phyloP scores from a whole-genome alignment of 176 grass and related monocot species.

The Neostapfia colusana region DNA sequence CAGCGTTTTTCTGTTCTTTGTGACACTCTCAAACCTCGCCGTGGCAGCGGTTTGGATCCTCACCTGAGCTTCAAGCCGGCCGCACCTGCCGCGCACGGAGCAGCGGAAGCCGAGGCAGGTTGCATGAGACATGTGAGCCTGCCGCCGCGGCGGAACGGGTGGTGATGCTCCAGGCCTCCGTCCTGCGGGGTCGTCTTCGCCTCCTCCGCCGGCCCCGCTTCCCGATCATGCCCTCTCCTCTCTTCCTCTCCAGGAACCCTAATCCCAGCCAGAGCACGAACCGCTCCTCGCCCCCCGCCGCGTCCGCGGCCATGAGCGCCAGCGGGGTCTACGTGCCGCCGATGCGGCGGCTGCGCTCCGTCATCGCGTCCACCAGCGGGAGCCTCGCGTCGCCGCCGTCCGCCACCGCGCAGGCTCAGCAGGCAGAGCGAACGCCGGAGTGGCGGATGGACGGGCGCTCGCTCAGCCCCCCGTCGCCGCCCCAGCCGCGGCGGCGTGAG shows the following conservation, averaged over 20 bases:
- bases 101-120: constrained; percentile 21
- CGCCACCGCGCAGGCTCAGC: constrained; percentile 23
- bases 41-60: background rate
- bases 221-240: constrained; percentile 53
- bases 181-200: constrained; percentile 55
- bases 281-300: constrained; percentile 8
- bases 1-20: background rate
- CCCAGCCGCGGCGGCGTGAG: constrained; percentile 22
- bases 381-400: constrained; percentile 53
- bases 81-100: background rate
- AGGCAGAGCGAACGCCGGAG: constrained; percentile 32
- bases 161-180: constrained; percentile 65
- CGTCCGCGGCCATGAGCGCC: constrained; percentile 42
- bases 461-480: constrained; percentile 34
- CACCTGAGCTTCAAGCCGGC: background rate
- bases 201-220: constrained; percentile 41
- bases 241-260: constrained; percentile 57
- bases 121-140: constrained; percentile 47
- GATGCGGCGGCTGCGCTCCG: constrained; percentile 79
- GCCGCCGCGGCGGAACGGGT: constrained; percentile 32
- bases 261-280: constrained; percentile 31
- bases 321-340: constrained; percentile 84
- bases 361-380: constrained; percentile 72
- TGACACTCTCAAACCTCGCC: background rate
- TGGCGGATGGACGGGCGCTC: constrained; percentile 50